Percentiles rank a stretch among this genome's conserved stretches.
These are phyloP conservation scores for Intubia oerlemansii DNA, from an alignment of 2,329 filamentous ascomycete species.

Conservation along the genomic window DNA sequence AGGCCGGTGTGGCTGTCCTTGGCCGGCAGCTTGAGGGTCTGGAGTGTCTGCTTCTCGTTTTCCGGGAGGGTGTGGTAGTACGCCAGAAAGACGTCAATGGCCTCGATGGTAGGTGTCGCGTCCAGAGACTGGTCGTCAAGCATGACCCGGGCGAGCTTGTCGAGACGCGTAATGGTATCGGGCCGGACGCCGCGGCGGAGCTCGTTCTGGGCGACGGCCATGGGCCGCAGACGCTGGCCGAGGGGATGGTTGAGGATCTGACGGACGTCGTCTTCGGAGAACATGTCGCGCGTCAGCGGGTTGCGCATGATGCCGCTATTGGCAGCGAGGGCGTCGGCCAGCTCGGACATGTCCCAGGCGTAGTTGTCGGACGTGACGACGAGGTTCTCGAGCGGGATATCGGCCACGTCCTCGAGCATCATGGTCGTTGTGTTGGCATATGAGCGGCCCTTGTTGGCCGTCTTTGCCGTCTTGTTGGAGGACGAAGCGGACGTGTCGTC, in stretches of 20 bases:
- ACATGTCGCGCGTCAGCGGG: conserved; percentile 12
- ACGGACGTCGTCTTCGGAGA: conserved; percentile 10
- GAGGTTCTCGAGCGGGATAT: conserved; percentile 5
- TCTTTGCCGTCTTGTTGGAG: no score
- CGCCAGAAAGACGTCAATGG: conserved; percentile 11
- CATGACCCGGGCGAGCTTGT: conserved; percentile 8
- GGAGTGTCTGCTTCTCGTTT: conserved; percentile 10
- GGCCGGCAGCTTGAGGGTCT: conserved; percentile 10
- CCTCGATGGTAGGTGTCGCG: conserved; percentile 8
- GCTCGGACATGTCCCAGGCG: conserved; percentile 22
- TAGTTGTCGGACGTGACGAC: conserved; percentile 8
- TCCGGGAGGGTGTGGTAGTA: conserved; percentile 10
- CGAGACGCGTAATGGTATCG: conserved; percentile 9
- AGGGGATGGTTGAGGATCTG: conserved; percentile 11
- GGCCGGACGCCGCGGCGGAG: conserved; percentile 10
- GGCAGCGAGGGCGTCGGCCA: conserved; percentile 10
- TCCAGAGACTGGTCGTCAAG: conserved; percentile 10
- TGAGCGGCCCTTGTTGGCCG: no score
- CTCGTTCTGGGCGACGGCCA: conserved; percentile 9
- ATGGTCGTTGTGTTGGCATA: conserved; percentile 8
- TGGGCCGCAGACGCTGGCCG: conserved; percentile 9
- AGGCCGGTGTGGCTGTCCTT: conserved; percentile 11
- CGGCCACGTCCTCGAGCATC: conserved; percentile 4
- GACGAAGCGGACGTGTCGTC: no score
- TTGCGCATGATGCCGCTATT: conserved; percentile 13